Base-by-base conservation (phyloP, 139 green algal genomes). In the Haematococcus lacustris region DNA sequence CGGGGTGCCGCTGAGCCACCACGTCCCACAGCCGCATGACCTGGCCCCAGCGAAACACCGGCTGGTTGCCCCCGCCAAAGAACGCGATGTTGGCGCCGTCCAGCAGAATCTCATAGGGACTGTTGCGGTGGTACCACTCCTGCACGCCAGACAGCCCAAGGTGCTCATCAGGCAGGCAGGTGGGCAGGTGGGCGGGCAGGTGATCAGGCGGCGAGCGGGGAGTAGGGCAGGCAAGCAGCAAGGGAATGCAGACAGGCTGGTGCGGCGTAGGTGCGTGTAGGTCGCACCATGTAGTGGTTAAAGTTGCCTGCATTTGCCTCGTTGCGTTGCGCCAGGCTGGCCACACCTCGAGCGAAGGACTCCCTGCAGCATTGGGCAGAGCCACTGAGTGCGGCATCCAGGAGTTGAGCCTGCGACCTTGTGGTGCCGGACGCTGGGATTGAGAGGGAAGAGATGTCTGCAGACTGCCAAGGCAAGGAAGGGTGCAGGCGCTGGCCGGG, bases 41-140 rank as follows among this genome's bases (percentile, higher is more conserved):
- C 80, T 97, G 92, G 1, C 21, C 25, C 66, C 91, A 94, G 61
- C 37, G 79, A 76, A 97, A 97, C 51, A 76, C 81, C 17, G 90
- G 89, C 40, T 84, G 83, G 28, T 78, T 87, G 79, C 96, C 96
- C 74, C 94, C 87, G 28, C 89, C 91, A 65, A 79, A 95, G 38
- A 93, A 85, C 17, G 90, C 92, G 28, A 96, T 86, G 71, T 97
- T 97, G 67, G 92, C 92, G 21, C 81, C 91, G 68, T 97, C 92
- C 2, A 97, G 77, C 37, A 95, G 74, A 0, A 85, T 50, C 37
- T 86, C 82, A 66, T 86, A 91, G 4, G 91, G 88, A 0, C 88
- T 89, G 65, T 97, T 77, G 38, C 71, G 28, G 67, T 84, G 85
- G 91, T n/a, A 61, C 73, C 73, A 70, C 51, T 2, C 23, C 63